A percentile compares a stretch with the other conserved stretches of the same genome.
Evolutionary conservation across 768 basidiomycete species (phyloP).

Genomic region (Boletus subcaerulescens): DNA sequence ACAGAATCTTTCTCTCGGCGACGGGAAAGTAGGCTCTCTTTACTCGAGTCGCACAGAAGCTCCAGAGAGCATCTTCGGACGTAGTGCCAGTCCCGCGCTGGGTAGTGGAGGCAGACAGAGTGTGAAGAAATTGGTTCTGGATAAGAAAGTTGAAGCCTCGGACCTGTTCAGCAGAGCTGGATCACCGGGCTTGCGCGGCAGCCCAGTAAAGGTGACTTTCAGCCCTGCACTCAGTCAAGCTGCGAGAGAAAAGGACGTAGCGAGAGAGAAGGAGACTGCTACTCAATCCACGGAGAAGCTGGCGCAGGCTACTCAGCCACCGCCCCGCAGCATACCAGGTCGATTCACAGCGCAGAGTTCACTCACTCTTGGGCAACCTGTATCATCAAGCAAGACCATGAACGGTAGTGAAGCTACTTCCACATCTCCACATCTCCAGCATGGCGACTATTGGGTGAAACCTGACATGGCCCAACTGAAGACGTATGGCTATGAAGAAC

Average conservation of each 20-base stretch:
- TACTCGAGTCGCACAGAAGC: conserved; percentile 49
- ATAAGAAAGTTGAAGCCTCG: conserved; percentile 75
- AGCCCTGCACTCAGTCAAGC: conserved; percentile 74
- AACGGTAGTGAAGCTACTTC: conserved; percentile 21
- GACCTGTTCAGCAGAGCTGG: conserved; percentile 61
- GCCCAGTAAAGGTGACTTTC: conserved; percentile 56
- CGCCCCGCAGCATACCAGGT: conserved; percentile 39
- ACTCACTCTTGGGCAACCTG: conserved; percentile 25
- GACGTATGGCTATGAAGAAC: conserved; percentile 65
- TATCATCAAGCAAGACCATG: conserved; percentile 28
- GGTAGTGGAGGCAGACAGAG: conserved; percentile 73
- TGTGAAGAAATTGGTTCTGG: conserved; percentile 89
- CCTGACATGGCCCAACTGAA: conserved; percentile 75
- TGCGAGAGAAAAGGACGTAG: conserved; percentile 68
- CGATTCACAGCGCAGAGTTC: conserved; percentile 40
- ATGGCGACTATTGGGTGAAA: conserved; percentile 91
- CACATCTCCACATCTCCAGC: conserved; percentile 47
- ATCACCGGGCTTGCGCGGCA: conserved; percentile 30
- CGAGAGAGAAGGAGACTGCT: conserved; percentile 34
- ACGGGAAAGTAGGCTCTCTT: conserved; percentile 55
- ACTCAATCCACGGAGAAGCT: conserved; percentile 16
- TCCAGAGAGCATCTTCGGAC: conserved; percentile 60
- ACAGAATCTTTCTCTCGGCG: conserved; percentile 44
- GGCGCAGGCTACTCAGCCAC: conserved; percentile 33
- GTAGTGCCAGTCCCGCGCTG: conserved; percentile 57